Evolutionary conservation across 345 rosid species (phyloP), one percentile per base, ranked within the genome.

Genomic region (Citrus glauca): DNA sequence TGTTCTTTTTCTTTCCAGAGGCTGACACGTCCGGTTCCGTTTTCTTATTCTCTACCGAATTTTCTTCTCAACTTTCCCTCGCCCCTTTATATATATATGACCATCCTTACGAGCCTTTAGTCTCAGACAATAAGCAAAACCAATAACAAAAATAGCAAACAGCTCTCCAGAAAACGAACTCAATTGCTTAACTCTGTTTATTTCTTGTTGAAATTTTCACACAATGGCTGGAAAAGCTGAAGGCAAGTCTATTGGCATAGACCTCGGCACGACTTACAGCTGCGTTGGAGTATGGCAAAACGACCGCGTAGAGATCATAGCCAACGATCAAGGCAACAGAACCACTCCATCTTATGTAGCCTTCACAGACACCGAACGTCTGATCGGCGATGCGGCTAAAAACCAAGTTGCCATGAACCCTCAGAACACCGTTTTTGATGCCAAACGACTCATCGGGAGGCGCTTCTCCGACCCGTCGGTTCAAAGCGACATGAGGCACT

Each of bases 391-490:
- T 14, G 84, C 84, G 1, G 82, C 84, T 48, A 84, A 84, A 79
- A 84, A 81, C 77, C 85, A 82, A 75, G 85, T 82, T 25, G 87
- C 85, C 48, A 80, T 82, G 80, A 80, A 82, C 76, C 87, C 87
- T 17, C 55, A 70, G 9, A 81, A 84, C 83, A 84, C 87, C 2
- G 83, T 83, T 17, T 83, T 83, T 45, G 80, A 82, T 0, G 85
- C 85, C 63, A 82, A 82, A 74, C 75, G 82, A 8, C 82, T 79
- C 48, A 82, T 82, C 20, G 82, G 85, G n/a, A 62, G 80, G 28
- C 82, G 82, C 7, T 83, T 72, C 83, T 66, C 76, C 19, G 83
- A 83, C 64, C 68, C 81, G 0, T 37, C 79, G 4, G 83, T 83
- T 19, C 83, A 76, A 61, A 53, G 63, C 57, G 81, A 83, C 78